Percentiles rank a stretch among this genome's conserved stretches.
These are phyloP conservation scores for Mortierella sp. DNA, from an alignment of 371 early-diverging fungal genomes.

Conservation along the genomic window DNA sequence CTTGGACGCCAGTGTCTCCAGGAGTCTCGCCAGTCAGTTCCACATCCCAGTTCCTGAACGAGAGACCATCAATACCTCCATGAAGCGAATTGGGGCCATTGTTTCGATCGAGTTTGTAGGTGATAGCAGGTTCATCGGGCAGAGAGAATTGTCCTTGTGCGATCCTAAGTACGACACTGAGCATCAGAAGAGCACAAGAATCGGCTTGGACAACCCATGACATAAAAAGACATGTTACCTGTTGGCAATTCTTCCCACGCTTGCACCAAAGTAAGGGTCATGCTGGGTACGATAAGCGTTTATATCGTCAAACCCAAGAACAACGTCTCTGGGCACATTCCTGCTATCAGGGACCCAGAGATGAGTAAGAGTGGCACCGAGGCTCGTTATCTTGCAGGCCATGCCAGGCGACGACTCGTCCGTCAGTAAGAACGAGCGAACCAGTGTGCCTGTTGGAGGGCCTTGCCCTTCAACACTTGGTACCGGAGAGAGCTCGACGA, in stretches of 20 bases:
- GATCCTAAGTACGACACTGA: conserved; percentile 47
- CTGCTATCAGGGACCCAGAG: conserved; percentile 53
- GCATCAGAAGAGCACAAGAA: background rate
- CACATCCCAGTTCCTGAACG: conserved; percentile 54
- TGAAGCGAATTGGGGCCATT: conserved; percentile 64
- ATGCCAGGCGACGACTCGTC: conserved; percentile 42
- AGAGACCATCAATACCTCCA: conserved; percentile 59
- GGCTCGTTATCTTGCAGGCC: conserved; percentile 48
- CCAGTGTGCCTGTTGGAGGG: conserved; percentile 23
- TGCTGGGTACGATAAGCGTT: conserved; percentile 45
- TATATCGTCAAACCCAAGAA: conserved; percentile 62
- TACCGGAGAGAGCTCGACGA: conserved; percentile 21
- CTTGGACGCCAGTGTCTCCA: conserved; percentile 22
- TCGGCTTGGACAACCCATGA: too few species aligned
- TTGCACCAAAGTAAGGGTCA: conserved; percentile 62
- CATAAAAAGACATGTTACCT: conserved; percentile 12
- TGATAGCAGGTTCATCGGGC: conserved; percentile 28
- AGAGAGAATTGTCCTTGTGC: conserved; percentile 57
- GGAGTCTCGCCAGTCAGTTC: conserved; percentile 23
- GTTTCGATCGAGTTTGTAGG: conserved; percentile 58
- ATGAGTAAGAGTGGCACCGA: conserved; percentile 59
- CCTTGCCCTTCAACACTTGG: conserved; percentile 35
- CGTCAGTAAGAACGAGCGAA: conserved; percentile 44
- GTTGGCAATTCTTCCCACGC: conserved; percentile 59
- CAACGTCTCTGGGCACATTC: conserved; percentile 52